These are phyloP conservation scores for Eucalyptus leucophloia DNA, from an alignment of 345 rosid species.

Conservation along the genomic window DNA sequence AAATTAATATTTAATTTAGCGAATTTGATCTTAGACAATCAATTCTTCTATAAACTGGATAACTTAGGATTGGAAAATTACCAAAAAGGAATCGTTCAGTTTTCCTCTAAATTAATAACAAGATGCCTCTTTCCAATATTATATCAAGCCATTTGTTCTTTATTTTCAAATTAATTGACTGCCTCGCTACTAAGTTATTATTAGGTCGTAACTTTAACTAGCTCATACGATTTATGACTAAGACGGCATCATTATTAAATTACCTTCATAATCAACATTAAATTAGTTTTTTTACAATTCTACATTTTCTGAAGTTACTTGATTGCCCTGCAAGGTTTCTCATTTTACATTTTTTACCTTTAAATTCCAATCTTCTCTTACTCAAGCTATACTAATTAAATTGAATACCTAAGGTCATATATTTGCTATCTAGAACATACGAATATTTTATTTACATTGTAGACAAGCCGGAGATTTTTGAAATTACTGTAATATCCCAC, in stretches of 20 bases:
- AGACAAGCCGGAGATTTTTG: neutral
- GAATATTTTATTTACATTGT: neutral
- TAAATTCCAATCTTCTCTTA: neutral
- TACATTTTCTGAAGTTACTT: neutral
- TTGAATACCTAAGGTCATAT: neutral
- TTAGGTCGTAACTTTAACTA: neutral
- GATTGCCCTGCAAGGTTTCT: neutral
- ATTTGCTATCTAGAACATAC: neutral
- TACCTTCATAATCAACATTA: neutral
- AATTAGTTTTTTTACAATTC: neutral
- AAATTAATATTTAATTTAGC: neutral
- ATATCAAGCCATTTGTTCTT: neutral
- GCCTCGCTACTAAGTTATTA: neutral
- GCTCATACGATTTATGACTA: neutral
- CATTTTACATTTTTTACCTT: neutral
- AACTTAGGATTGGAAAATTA: neutral
- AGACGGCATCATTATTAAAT: neutral
- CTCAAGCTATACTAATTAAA: neutral
- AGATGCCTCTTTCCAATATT: neutral
- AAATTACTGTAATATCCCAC: neutral
- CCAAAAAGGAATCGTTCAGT: neutral
- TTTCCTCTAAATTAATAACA: neutral
- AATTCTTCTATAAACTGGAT: neutral
- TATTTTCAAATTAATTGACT: neutral
- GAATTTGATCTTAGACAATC: neutral